Evolutionary conservation across 345 rosid species (phyloP).

Genomic region (Angophora floribunda): DNA sequence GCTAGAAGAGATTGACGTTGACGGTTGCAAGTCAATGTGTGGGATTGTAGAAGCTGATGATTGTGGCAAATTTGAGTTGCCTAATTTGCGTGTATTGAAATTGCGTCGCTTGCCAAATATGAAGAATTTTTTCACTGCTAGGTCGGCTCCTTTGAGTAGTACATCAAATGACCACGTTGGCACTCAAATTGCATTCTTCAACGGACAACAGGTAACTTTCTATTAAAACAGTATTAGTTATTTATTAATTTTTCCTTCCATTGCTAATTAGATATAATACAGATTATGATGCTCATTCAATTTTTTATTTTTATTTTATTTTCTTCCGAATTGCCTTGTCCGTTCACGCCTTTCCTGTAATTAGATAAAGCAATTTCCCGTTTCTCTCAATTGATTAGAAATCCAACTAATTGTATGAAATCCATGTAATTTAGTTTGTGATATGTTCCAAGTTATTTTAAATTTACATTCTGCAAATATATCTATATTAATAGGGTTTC

Average conservation of each 20-base stretch:
- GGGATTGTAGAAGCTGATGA: neutral
- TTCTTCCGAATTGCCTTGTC: no score
- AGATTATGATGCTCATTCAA: no score
- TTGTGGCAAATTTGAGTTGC: neutral
- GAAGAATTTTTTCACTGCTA: fast-evolving
- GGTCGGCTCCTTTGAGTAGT: no score
- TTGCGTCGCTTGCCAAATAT: no score
- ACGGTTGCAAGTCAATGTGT: fast-evolving
- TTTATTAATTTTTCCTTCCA: neutral
- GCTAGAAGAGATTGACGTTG: fast-evolving
- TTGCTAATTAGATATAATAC: fast-evolving
- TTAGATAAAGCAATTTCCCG: neutral
- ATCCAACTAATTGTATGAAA: neutral
- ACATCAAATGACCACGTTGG: no score
- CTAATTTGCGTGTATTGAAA: neutral
- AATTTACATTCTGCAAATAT: neutral
- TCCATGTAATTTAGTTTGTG: neutral
- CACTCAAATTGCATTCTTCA: no score
- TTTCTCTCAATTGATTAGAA: neutral
- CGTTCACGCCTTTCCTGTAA: neutral
- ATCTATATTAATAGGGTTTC: neutral
- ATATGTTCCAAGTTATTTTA: neutral
- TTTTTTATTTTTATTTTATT: no score
- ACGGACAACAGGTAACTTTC: fast-evolving
- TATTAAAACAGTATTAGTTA: fast-evolving